Evolutionary conservation across 768 basidiomycete species (phyloP).

Genomic region (Podaxis sp.): DNA sequence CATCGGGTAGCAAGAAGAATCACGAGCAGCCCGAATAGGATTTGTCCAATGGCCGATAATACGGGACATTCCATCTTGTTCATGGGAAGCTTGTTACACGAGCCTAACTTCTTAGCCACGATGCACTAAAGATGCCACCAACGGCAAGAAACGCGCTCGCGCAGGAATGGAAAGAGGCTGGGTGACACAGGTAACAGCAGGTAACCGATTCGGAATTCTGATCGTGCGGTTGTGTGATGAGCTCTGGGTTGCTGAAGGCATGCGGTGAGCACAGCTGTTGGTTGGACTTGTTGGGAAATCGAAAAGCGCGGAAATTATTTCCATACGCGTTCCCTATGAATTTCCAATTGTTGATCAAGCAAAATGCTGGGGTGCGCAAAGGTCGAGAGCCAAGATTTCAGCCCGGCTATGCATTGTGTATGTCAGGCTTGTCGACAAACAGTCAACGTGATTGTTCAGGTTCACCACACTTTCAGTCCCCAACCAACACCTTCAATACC

Average conservation of each 20-base stretch:
- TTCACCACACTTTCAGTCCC: background rate
- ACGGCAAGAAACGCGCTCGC: background rate
- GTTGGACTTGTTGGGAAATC: background rate
- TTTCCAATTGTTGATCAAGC: background rate
- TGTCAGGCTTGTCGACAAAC: background rate
- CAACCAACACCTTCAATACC: background rate
- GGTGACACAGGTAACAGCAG: too few relatives aligned
- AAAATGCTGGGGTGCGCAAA: background rate
- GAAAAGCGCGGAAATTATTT: background rate
- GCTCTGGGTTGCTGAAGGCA: background rate
- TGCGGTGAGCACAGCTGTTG: background rate
- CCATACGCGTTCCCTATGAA: background rate
- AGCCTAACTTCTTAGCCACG: constrained; percentile 3
- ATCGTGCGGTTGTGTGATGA: background rate
- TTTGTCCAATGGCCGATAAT: background rate
- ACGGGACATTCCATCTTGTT: background rate
- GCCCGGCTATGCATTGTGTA: background rate
- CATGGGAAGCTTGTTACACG: constrained; percentile 12
- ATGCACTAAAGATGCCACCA: background rate
- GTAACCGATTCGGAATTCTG: background rate
- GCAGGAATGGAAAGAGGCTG: background rate
- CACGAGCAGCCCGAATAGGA: background rate
- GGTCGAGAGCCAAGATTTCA: background rate
- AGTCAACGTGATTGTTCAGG: background rate
- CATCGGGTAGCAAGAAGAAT: constrained; percentile 8